Base-by-base conservation (phyloP, 208 protist species). In the Leishmania martiniquensis region DNA sequence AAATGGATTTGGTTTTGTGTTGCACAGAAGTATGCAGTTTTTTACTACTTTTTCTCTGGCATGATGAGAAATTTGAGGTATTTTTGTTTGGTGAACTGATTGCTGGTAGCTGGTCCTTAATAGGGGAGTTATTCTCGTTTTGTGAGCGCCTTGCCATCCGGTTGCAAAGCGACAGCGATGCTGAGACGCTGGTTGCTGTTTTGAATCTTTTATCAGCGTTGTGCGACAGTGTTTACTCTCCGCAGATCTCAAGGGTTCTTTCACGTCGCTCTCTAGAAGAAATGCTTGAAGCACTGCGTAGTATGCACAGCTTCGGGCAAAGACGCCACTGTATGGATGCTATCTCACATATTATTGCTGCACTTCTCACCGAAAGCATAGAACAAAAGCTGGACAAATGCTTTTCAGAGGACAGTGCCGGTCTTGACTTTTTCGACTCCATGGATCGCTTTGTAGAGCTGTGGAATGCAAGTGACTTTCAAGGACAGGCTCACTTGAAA, bases 11-110 rank as follows among this genome's bases (percentile, higher is more conserved):
- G 49, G 5, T 59, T 4, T 63, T 73, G 34, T 84, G 72, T 22
- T 80, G 70, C 34, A 69, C 34, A 1, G 75, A 79, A 47, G 32
- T 84, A 20, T 79, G 68, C 22, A 29, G 68, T 34, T 84, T 84
- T 84, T n/a, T 84, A 13, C 51, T 63, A 32, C 54, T 79, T 5
- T 76, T 47, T 39, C 13, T 84, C 25, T 71, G 55, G 10, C 49
- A 68, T 22, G 80, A 80, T 49, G 42, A 9, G 2, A 49, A 39
- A 1, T 12, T 52, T 7, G 29, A 47, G 4, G 10, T 10, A 15
- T 55, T 63, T 37, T 44, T 60, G 57, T 80, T 84, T 62, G n/a
- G 52, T 7, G 80, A 77, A 51, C 59, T 84, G 0, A 63, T 80
- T 32, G 70, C 60, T 20, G 51, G 77, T 39, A 80, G 76, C 54